Evolutionary conservation across 805 yeast genomes (phyloP).

Genomic region (Saccharomycopsis capsularis): DNA sequence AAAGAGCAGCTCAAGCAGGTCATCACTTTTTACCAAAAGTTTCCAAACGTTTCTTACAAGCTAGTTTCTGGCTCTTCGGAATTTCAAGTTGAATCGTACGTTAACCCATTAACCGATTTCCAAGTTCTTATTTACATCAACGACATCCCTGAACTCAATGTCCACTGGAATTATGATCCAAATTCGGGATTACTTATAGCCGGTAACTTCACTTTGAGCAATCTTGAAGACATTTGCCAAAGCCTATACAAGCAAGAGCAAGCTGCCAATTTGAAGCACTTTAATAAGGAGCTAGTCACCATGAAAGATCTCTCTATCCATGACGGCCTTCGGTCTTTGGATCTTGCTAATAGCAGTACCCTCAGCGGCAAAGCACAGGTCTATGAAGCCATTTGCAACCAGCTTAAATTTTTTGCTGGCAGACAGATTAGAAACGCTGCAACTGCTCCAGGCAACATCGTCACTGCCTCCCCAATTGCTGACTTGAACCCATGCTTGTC

Average conservation of each 20-base stretch:
- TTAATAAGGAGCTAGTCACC: constrained; percentile 21
- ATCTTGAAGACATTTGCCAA: constrained; percentile 34
- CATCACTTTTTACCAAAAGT: constrained; percentile 30
- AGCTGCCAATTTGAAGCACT: not conserved
- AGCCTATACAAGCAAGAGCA: constrained; percentile 21
- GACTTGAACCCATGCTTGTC: constrained; percentile 42
- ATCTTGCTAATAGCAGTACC: not conserved
- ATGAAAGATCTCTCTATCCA: not conserved
- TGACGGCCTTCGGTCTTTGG: not conserved
- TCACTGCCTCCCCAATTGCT: constrained; percentile 44
- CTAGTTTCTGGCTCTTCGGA: constrained; percentile 43
- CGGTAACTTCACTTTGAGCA: constrained; percentile 36
- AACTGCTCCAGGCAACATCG: constrained; percentile 43
- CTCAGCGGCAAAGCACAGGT: constrained; percentile 29
- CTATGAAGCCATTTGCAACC: constrained; percentile 33
- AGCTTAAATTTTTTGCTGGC: constrained; percentile 42
- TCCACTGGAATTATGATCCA: constrained; percentile 31
- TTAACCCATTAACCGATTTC: constrained; percentile 36
- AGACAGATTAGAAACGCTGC: constrained; percentile 44
- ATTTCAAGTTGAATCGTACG: constrained; percentile 40
- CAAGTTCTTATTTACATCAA: constrained; percentile 35
- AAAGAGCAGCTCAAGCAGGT: constrained; percentile 33
- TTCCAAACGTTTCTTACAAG: constrained; percentile 26
- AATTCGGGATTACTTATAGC: constrained; percentile 38
- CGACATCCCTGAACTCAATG: constrained; percentile 36